Evolutionary conservation across 495 filamentous ascomycete genomes (phyloP).

Genomic region (Chaetomium tenue): DNA sequence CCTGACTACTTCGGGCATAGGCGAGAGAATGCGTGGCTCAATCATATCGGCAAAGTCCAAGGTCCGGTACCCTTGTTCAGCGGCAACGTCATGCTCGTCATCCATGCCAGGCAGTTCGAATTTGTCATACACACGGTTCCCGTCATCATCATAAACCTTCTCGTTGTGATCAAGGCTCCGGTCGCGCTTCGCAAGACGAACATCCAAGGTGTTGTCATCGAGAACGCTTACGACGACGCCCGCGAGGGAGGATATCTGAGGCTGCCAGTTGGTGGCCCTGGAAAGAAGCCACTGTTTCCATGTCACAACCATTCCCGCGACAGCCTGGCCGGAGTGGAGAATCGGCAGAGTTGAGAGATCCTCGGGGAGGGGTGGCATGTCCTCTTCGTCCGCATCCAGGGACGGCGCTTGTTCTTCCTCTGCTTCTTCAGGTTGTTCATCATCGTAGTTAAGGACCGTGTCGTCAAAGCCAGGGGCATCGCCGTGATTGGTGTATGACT

Average conservation of each 20-base stretch:
- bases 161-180: constrained; percentile 50
- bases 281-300: constrained; percentile 78
- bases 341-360: constrained; percentile 57
- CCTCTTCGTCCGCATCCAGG: constrained; percentile 42
- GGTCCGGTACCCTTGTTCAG: constrained; percentile 37
- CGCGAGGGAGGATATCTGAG: constrained; percentile 64
- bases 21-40: constrained; percentile 45
- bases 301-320: constrained; percentile 67
- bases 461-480: constrained; percentile 37
- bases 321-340: constrained; percentile 54
- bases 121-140: constrained; percentile 47
- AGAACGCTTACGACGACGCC: constrained; percentile 57
- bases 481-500: constrained; percentile 48
- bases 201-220: constrained; percentile 48
- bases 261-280: constrained; percentile 73
- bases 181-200: constrained; percentile 71
- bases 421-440: constrained; percentile 36
- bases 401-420: constrained; percentile 29
- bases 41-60: constrained; percentile 44
- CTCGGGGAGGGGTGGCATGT: constrained; percentile 66
- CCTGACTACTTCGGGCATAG: constrained; percentile 14
- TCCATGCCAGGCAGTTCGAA: constrained; percentile 48
- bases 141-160: constrained; percentile 46
- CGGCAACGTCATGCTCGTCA: constrained; percentile 35
- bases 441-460: constrained; percentile 55